phyloP scores from a whole-genome alignment of 768 basidiomycete genomes.

The Auricularia heimuer region DNA sequence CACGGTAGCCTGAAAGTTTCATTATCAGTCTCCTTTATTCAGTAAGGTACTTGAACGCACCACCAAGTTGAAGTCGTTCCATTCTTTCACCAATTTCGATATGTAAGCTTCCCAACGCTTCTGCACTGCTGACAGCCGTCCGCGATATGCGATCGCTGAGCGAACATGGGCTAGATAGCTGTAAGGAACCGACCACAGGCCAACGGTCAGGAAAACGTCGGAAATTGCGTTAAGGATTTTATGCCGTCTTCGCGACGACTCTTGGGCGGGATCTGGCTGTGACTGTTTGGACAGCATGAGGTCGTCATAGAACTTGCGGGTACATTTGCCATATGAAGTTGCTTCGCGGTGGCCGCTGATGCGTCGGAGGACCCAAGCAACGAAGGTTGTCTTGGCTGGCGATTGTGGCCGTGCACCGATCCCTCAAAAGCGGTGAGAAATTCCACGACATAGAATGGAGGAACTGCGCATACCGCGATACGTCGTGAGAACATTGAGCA shows the following conservation, averaged over 20 bases:
- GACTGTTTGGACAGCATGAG: background rate
- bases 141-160: conserved; percentile 38
- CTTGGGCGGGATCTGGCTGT: background rate
- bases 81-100: conserved; percentile 41
- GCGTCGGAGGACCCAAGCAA: conserved; percentile 43
- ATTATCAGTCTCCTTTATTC: no score
- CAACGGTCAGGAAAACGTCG: conserved; percentile 29
- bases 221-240: conserved; percentile 15
- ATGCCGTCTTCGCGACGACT: background rate
- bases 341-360: conserved; percentile 22
- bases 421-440: background rate
- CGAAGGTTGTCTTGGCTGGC: conserved; percentile 33
- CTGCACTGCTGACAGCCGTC: conserved; percentile 38
- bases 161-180: conserved; percentile 42
- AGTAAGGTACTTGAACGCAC: conserved; percentile 23
- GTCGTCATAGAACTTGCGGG: background rate
- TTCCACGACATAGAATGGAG: background rate
- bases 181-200: conserved; percentile 45
- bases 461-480: background rate
- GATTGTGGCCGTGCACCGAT: conserved; percentile 9
- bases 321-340: background rate
- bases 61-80: conserved; percentile 46
- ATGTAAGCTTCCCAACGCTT: conserved; percentile 42
- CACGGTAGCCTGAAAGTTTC: conserved; percentile 29
- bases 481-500: conserved; percentile 30